These are phyloP conservation scores for Candida fluviatilis DNA, from an alignment of 805 yeast species.

Conservation along the genomic window DNA sequence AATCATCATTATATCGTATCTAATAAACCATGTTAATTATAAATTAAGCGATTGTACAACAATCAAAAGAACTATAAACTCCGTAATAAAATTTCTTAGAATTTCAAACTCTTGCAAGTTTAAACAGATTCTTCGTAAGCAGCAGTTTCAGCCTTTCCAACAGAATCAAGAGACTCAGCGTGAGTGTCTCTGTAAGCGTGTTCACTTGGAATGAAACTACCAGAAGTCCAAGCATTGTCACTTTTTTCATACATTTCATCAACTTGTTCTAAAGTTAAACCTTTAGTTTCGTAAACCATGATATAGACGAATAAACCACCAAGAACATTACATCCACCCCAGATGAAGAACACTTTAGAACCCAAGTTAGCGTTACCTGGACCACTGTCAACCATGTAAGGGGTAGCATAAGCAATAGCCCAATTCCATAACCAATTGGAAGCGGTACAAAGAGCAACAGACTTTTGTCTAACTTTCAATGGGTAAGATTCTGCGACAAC, in stretches of 20 bases:
- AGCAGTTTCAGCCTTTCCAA: constrained; percentile 9
- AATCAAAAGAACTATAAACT: not conserved
- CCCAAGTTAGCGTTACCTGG: constrained; percentile 37
- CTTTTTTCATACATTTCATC: constrained; percentile 36
- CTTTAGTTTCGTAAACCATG: constrained; percentile 38
- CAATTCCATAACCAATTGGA: constrained; percentile 42
- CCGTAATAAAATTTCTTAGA: not conserved
- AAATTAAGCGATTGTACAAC: not conserved
- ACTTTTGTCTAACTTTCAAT: constrained; percentile 36
- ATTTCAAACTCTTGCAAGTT: too few species aligned
- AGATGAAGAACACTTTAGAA: constrained; percentile 38
- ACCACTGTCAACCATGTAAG: constrained; percentile 38
- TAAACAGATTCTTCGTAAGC: constrained; percentile 9
- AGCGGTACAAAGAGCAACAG: constrained; percentile 37
- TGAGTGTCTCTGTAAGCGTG: constrained; percentile 31
- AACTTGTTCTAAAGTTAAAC: constrained; percentile 38
- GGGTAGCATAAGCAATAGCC: constrained; percentile 39
- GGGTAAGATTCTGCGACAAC: constrained; percentile 35
- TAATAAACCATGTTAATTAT: not conserved
- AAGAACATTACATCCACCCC: constrained; percentile 38
- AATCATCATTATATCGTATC: not conserved
- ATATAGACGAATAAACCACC: constrained; percentile 30
- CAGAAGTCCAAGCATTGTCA: constrained; percentile 31
- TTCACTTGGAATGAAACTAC: constrained; percentile 25
- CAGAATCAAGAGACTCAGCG: constrained; percentile 17